A percentile compares a stretch with the other conserved stretches of the same genome.
phyloP scores from a whole-genome alignment of 106 monocot genomes.

The Allium sativum region DNA sequence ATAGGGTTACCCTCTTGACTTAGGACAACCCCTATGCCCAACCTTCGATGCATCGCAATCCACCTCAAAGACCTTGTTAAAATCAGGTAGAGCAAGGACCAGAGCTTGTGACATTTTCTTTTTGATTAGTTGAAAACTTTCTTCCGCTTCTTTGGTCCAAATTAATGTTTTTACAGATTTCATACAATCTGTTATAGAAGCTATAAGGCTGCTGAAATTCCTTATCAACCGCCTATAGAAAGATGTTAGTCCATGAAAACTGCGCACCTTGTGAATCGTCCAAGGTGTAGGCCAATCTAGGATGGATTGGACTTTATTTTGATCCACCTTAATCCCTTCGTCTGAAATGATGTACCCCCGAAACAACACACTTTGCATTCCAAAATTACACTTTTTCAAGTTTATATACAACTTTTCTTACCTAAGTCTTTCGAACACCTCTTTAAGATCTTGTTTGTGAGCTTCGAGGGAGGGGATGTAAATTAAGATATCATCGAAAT shows the following conservation, averaged over 20 bases:
- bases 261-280: not conserved
- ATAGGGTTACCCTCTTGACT: not conserved
- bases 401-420: not conserved
- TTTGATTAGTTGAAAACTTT: not conserved
- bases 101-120: not conserved
- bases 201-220: not conserved
- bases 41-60: not conserved
- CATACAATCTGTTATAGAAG: not conserved
- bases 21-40: not conserved
- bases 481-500: slow-evolving; percentile 3
- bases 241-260: not conserved
- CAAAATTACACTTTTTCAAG: not conserved
- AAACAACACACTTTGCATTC: not conserved
- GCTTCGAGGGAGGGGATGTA: not conserved
- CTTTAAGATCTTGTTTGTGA: not conserved
- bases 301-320: not conserved
- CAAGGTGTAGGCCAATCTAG: not conserved
- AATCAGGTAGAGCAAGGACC: not conserved
- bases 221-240: not conserved
- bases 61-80: not conserved
- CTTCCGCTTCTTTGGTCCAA: not conserved
- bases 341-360: not conserved
- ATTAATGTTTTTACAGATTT: not conserved
- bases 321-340: not conserved
- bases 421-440: not conserved